Percentiles rank a stretch among this genome's conserved stretches.
These are phyloP conservation scores for Ganoderma sp. DNA, from an alignment of 1,284 basidiomycete genomes.

Conservation along the genomic window DNA sequence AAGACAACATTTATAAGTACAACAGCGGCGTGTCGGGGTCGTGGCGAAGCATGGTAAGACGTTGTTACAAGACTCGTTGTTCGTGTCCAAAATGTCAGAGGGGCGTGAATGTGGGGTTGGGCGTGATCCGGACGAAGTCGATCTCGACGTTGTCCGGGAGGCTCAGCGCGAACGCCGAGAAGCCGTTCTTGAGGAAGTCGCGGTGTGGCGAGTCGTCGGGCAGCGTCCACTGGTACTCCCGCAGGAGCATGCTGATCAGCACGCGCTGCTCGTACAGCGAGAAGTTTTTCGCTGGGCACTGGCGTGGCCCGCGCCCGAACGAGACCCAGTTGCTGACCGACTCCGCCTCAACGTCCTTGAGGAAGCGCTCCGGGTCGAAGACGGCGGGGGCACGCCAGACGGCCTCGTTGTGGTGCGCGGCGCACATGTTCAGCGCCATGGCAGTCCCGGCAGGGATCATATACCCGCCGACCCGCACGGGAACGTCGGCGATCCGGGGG, in stretches of 20 bases:
- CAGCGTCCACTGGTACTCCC: slow-evolving; percentile 40
- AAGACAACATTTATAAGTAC: slow-evolving; percentile 5
- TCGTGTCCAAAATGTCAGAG: slow-evolving; percentile 4
- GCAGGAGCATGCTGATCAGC: slow-evolving; percentile 39
- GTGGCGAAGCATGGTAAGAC: background rate
- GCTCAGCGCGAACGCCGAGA: slow-evolving; percentile 41
- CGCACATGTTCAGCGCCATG: slow-evolving; percentile 40
- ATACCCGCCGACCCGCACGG: slow-evolving; percentile 25
- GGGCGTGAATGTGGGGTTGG: slow-evolving; percentile 11
- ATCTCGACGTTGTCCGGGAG: slow-evolving; percentile 36
- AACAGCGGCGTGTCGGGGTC: background rate
- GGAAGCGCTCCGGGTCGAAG: slow-evolving; percentile 36
- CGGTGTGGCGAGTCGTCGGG: slow-evolving; percentile 38
- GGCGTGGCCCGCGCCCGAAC: slow-evolving; percentile 34
- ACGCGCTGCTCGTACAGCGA: slow-evolving; percentile 43
- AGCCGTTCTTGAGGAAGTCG: slow-evolving; percentile 38
- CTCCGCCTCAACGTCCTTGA: slow-evolving; percentile 19
- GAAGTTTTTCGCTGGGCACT: slow-evolving; percentile 42
- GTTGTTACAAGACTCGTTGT: background rate
- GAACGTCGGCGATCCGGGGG: slow-evolving; percentile 35
- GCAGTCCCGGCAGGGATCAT: slow-evolving; percentile 35
- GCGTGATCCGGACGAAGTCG: slow-evolving; percentile 25
- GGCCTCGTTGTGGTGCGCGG: slow-evolving; percentile 38
- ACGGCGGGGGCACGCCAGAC: slow-evolving; percentile 31
- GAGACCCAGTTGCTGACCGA: slow-evolving; percentile 25